phyloP scores from a whole-genome alignment of 768 basidiomycete species.

The Daedaleopsis nitida region DNA sequence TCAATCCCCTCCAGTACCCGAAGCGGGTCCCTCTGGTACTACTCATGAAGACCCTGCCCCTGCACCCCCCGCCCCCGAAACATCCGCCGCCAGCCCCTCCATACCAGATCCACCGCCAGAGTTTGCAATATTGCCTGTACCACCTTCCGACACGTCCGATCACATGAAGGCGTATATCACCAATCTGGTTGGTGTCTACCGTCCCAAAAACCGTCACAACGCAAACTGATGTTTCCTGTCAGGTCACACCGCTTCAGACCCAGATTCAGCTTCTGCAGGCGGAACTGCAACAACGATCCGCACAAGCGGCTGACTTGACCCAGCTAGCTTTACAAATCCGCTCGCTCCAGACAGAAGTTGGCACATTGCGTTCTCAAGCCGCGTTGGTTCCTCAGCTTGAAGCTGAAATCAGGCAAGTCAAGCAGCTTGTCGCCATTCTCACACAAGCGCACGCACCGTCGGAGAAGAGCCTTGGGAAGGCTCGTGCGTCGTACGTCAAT shows the following conservation, averaged over 20 bases:
- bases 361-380: constrained; percentile 28
- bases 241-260: constrained; percentile 46
- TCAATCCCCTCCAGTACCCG: constrained; percentile 11
- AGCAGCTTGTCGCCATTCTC: not conserved
- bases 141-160: not conserved
- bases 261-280: constrained; percentile 50
- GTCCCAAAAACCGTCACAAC: not conserved
- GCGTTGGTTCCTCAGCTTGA: constrained; percentile 18
- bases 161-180: not conserved
- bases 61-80: not conserved
- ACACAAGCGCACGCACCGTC: not conserved
- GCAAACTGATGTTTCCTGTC: not conserved
- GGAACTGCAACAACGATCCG: constrained; percentile 44
- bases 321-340: constrained; percentile 42
- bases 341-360: constrained; percentile 37
- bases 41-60: constrained; percentile 15
- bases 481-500: constrained; percentile 19
- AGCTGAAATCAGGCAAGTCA: constrained; percentile 17
- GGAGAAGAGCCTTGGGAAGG: constrained; percentile 21
- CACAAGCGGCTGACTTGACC: constrained; percentile 37
- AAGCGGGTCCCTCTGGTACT: constrained; percentile 31
- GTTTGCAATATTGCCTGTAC: not conserved
- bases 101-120: not conserved
- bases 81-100: not conserved
- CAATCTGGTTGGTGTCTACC: not conserved